phyloP scores from a whole-genome alignment of 2,329 filamentous ascomycete genomes.

The Bisporella sp. region DNA sequence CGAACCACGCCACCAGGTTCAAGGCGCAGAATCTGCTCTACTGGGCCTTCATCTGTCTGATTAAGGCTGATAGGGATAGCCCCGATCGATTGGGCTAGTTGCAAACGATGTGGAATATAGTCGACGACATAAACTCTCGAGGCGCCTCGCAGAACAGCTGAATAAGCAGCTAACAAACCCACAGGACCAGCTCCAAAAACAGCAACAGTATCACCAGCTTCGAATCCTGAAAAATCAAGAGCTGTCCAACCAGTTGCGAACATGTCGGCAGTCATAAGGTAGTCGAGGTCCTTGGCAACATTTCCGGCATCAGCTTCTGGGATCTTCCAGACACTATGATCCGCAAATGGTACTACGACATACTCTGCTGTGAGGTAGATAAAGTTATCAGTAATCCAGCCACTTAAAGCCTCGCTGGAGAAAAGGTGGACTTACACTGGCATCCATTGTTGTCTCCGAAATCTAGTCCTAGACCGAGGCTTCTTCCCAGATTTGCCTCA shows the following conservation, averaged over 20 bases:
- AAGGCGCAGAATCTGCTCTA: constrained; percentile 51
- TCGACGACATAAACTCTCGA: constrained; percentile 57
- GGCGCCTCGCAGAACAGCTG: constrained; percentile 51
- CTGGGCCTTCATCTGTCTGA: constrained; percentile 42
- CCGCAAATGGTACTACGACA: constrained; percentile 57
- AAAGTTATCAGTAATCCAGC: too few species aligned
- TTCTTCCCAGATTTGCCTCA: constrained; percentile 41
- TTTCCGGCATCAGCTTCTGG: constrained; percentile 37
- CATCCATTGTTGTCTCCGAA: constrained; percentile 39
- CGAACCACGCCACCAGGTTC: constrained; percentile 57
- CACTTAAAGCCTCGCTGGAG: too few species aligned
- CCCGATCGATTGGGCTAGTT: constrained; percentile 54
- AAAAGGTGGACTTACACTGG: constrained; percentile 34
- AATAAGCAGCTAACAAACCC: constrained; percentile 60
- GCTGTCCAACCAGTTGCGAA: constrained; percentile 50
- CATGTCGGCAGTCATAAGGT: constrained; percentile 44
- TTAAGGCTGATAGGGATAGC: constrained; percentile 54
- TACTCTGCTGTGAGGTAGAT: constrained; percentile 43
- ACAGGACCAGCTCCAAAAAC: constrained; percentile 60
- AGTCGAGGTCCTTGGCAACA: constrained; percentile 59
- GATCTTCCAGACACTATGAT: constrained; percentile 58
- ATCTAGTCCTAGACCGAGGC: too few species aligned
- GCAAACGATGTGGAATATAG: constrained; percentile 52
- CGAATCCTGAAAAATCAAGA: constrained; percentile 49
- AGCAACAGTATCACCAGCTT: constrained; percentile 54